phyloP scores from a whole-genome alignment of 176 grass and related monocot genomes.

The Bonia amplexicaulis region DNA sequence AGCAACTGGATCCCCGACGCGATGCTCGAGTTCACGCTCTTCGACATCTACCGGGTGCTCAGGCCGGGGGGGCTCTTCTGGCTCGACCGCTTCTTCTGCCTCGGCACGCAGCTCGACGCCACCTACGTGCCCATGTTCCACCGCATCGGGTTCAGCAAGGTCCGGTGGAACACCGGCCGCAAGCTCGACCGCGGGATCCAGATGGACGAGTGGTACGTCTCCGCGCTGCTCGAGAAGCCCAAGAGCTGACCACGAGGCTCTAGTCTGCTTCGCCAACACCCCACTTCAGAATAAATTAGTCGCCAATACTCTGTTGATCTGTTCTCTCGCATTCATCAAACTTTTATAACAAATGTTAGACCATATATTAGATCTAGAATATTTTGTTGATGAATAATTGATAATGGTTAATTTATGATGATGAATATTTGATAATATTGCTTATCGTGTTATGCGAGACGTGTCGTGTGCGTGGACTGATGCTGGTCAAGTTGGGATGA shows the following conservation, averaged over 20 bases:
- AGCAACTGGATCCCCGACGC: conserved; percentile 43
- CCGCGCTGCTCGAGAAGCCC: conserved; percentile 55
- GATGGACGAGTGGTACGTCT: conserved; percentile 52
- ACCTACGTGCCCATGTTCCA: conserved; percentile 44
- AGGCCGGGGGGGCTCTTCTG: conserved; percentile 56
- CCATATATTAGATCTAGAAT: no score
- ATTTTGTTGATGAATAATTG: no score
- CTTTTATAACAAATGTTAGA: no score
- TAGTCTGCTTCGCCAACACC: no score
- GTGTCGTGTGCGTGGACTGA: no score
- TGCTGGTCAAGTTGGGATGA: no score
- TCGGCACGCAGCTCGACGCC: conserved; percentile 31
- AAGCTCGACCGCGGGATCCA: conserved; percentile 42
- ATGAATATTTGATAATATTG: no score
- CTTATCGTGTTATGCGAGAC: no score
- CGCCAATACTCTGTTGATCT: no score
- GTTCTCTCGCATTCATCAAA: no score
- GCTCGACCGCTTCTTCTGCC: conserved; percentile 58
- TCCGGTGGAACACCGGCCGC: conserved; percentile 31
- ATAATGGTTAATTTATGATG: no score
- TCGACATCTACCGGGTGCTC: conserved; percentile 67
- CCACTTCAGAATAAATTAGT: no score
- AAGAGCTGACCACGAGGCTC: not conserved
- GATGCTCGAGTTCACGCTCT: conserved; percentile 52
- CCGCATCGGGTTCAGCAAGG: conserved; percentile 32